A percentile compares a stretch with the other conserved stretches of the same genome.
Conservation (phyloP, 2,329 filamentous ascomycete species). For the Myriosclerotinia scirpicola region DNA sequence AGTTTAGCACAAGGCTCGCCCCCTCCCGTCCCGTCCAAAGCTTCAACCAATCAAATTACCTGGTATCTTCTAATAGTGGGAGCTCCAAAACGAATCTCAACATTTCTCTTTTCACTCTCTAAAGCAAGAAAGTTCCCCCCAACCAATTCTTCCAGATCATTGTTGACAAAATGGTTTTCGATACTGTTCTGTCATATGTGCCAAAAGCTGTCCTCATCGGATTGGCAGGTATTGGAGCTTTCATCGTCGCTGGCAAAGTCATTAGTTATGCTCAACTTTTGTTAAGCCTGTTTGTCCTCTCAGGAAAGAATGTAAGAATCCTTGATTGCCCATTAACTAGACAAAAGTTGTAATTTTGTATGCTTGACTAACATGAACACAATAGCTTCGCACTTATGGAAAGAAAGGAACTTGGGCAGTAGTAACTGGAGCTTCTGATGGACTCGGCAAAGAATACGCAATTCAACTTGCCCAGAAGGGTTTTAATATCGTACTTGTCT, state of each 20-base stretch:
- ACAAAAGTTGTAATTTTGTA: neutral
- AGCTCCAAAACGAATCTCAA: constrained; percentile 5
- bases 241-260: constrained; percentile 57
- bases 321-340: neutral
- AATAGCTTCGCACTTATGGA: constrained; percentile 83
- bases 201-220: constrained; percentile 29
- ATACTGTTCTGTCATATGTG: constrained; percentile 28
- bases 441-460: constrained; percentile 94
- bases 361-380: neutral
- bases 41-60: neutral
- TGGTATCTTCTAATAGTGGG: neutral
- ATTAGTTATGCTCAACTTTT: constrained; percentile 61
- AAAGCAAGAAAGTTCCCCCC: neutral
- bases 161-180: constrained; percentile 27
- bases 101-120: neutral
- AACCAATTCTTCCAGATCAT: neutral
- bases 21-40: neutral
- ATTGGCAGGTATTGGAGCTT: constrained; percentile 55
- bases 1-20: neutral
- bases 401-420: constrained; percentile 92
- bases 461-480: constrained; percentile 85
- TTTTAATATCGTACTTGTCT: constrained; percentile 93
- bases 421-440: constrained; percentile 92
- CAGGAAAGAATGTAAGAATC: constrained; percentile 55
- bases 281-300: constrained; percentile 67